Conservation (phyloP, 2,329 filamentous ascomycete genomes). For the Intubia oerlemansii region DNA sequence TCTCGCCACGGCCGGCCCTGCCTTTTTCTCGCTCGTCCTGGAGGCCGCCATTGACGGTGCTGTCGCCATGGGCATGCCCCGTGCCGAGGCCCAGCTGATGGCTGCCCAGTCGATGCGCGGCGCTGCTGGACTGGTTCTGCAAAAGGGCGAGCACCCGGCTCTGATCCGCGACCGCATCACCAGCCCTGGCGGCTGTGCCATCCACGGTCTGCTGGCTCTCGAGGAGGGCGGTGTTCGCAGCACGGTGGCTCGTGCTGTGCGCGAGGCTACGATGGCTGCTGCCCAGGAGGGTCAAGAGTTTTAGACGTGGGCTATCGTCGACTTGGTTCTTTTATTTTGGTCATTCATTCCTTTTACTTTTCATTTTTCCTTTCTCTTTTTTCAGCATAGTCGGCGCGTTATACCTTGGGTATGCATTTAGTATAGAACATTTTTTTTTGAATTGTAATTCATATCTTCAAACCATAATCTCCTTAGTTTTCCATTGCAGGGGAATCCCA, state of each 20-base stretch:
- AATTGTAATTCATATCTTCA: no score
- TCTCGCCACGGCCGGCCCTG: slow-evolving; percentile 53
- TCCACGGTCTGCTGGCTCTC: slow-evolving; percentile 49
- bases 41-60: slow-evolving; percentile 59
- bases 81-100: slow-evolving; percentile 54
- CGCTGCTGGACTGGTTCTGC: slow-evolving; percentile 44
- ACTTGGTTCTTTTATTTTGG: background rate
- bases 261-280: slow-evolving; percentile 43
- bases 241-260: slow-evolving; percentile 42
- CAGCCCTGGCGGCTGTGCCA: slow-evolving; percentile 60
- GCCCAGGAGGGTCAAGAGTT: slow-evolving; percentile 16
- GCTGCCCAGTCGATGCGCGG: slow-evolving; percentile 62
- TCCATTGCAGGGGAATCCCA: no score
- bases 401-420: no score
- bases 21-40: slow-evolving; percentile 54
- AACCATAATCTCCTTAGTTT: no score
- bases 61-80: slow-evolving; percentile 57
- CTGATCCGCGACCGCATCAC: slow-evolving; percentile 55
- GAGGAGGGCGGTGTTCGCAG: slow-evolving; percentile 54
- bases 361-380: background rate
- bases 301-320: background rate
- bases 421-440: no score
- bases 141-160: slow-evolving; percentile 49
- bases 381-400: no score
- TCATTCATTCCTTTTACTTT: no score